Evolutionary conservation across 176 grass and related monocot genomes (phyloP).

Genomic region (Cymbopogon citratus): DNA sequence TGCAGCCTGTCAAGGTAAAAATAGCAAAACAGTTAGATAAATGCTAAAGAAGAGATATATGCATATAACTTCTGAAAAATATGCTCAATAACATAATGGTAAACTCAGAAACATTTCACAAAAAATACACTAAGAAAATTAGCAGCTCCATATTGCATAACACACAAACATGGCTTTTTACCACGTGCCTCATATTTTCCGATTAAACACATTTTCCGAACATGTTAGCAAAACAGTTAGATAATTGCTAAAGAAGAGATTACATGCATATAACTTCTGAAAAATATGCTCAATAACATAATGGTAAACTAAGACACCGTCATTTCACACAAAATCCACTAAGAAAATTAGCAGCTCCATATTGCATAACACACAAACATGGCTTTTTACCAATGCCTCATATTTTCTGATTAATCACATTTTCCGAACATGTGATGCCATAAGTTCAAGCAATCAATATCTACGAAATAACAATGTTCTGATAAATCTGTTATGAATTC

Average conservation of each 20-base stretch:
- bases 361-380: not conserved
- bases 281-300: not conserved
- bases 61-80: not conserved
- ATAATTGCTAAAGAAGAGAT: not conserved
- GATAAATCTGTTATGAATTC: not conserved
- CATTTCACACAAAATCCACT: not conserved
- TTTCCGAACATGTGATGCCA: not conserved
- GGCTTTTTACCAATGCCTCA: no score
- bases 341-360: not conserved
- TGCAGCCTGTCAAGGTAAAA: conserved; percentile 36
- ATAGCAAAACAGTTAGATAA: conserved; percentile 5
- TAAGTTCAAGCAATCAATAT: not conserved
- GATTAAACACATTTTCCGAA: no score
- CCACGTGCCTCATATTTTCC: not conserved
- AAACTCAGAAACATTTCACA: not conserved
- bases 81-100: not conserved
- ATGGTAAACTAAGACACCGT: not conserved
- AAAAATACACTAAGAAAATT: not conserved
- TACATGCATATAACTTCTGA: not conserved
- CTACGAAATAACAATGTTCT: not conserved
- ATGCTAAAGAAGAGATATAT: not conserved
- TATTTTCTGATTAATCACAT: no score
- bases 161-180: not conserved
- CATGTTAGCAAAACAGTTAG: conserved; percentile 14
- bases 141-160: not conserved